phyloP scores from a whole-genome alignment of 2,329 filamentous ascomycete species.

The Pseudophaeomoniella oleicola region DNA sequence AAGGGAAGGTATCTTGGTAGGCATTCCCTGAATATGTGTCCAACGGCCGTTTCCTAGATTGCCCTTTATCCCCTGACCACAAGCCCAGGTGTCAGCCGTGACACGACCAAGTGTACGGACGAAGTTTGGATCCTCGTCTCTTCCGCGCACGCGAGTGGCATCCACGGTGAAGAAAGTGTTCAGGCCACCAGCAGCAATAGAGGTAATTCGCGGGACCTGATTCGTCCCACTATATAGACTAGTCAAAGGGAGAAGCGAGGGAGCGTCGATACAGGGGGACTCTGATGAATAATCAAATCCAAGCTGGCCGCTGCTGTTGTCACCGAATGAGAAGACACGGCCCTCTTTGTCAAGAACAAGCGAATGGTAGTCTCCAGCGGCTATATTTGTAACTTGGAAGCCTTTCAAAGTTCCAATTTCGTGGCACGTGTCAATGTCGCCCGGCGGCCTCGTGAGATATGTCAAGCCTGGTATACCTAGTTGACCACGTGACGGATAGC shows the following conservation, averaged over 20 bases:
- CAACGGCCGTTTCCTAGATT: slow-evolving; percentile 73
- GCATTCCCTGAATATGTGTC: slow-evolving; percentile 69
- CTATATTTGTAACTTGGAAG: slow-evolving; percentile 58
- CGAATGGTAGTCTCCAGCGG: slow-evolving; percentile 77
- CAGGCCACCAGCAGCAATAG: slow-evolving; percentile 68
- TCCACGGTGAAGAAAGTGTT: slow-evolving; percentile 85
- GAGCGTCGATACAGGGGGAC: slow-evolving; percentile 49
- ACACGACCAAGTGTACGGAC: slow-evolving; percentile 36
- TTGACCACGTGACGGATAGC: slow-evolving; percentile 72
- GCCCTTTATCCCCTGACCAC: slow-evolving; percentile 74
- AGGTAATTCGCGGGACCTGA: slow-evolving; percentile 53
- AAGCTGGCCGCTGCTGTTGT: slow-evolving; percentile 82
- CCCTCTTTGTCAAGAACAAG: slow-evolving; percentile 63
- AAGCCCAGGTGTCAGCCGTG: slow-evolving; percentile 70
- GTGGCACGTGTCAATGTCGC: slow-evolving; percentile 68
- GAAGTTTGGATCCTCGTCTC: slow-evolving; percentile 25
- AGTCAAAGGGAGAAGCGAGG: slow-evolving; percentile 54
- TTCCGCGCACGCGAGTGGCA: slow-evolving; percentile 43
- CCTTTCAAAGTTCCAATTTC: slow-evolving; percentile 60
- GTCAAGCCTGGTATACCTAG: slow-evolving; percentile 72
- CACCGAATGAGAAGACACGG: slow-evolving; percentile 72
- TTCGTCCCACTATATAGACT: slow-evolving; percentile 57
- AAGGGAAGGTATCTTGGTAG: slow-evolving; percentile 67
- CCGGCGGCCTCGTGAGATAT: slow-evolving; percentile 62
- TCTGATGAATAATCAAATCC: slow-evolving; percentile 59